Base-by-base conservation (phyloP, 1,284 basidiomycete species). In the Heterobasidion irregulare region DNA sequence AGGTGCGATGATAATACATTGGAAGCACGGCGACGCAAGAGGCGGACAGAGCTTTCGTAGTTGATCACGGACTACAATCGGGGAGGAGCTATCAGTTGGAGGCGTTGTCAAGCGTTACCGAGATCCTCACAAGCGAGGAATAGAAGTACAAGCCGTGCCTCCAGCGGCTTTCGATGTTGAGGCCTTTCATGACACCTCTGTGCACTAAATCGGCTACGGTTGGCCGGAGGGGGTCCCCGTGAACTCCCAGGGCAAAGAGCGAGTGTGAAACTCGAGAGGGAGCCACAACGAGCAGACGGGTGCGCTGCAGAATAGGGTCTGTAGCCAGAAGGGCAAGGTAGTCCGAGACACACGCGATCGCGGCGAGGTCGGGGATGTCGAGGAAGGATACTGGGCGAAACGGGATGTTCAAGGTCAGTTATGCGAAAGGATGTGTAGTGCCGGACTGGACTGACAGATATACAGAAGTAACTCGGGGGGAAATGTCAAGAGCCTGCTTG, bases 261-360 rank as follows among this genome's bases (percentile, higher is more conserved):
- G 77, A 76, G 59, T 89, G 85, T 26, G 76, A 71, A 18, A 89
- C 67, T 26, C 86, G 79, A 46, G 84, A 86, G 8, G 86, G 86
- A 16, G 79, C 76, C 32, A 85, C 73, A 43, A 86, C 72, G 52
- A 71, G 75, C 53, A 88, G 65, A 8, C 86, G 78, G 55, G 76
- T 73, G 50, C 72, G 75, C 60, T 88, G 82, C 26, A 89, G 67
- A 13, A 81, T 72, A 0, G 80, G 83, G 63, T 89, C 86, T 8
- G 73, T 66, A 8, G 81, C 75, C 50, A 87, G 70, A 12, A 62
- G 62, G 8, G 73, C 72, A 10, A 87, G 70, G 18, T 66, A 58
- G 13, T 74, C 76, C 49, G 72, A 76, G 26, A 77, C 70, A 53
- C 69, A 72, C 10, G 76, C 73, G 36, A 87, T 64, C 2, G 72